Percentiles rank a stretch among this genome's conserved stretches.
Evolutionary conservation across 2,329 filamentous ascomycete species (phyloP).

Genomic region (Aspergillus oerlinghausenensis): DNA sequence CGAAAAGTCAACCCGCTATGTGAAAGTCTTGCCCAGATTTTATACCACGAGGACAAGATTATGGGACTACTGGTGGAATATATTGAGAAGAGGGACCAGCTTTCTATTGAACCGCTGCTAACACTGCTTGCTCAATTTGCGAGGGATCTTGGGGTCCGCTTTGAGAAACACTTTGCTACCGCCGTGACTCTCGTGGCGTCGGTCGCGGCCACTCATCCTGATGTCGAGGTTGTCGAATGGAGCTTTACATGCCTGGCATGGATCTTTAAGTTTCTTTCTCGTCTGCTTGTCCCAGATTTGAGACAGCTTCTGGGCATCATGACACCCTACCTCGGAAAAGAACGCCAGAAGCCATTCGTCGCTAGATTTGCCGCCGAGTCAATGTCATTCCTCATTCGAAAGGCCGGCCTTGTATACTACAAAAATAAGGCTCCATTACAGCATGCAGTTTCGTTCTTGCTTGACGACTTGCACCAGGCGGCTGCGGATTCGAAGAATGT

Average conservation of each 20-base stretch:
- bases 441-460: constrained; percentile 66
- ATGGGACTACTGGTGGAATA: constrained; percentile 71
- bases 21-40: constrained; percentile 85
- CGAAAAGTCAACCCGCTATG: constrained; percentile 70
- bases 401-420: constrained; percentile 73
- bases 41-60: constrained; percentile 85
- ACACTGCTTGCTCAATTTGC: constrained; percentile 89
- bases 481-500: constrained; percentile 31
- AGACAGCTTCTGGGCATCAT: constrained; percentile 79
- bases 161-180: constrained; percentile 80
- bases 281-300: constrained; percentile 78
- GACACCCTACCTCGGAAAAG: constrained; percentile 76
- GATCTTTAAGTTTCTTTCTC: constrained; percentile 93
- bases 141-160: constrained; percentile 81
- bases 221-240: constrained; percentile 93
- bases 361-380: constrained; percentile 91
- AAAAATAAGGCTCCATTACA: constrained; percentile 66
- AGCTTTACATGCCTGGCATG: constrained; percentile 91
- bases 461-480: constrained; percentile 57
- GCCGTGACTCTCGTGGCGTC: constrained; percentile 71
- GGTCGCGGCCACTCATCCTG: constrained; percentile 70
- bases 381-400: constrained; percentile 87
- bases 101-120: constrained; percentile 79
- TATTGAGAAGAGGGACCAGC: constrained; percentile 71
- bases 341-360: constrained; percentile 78